Evolutionary conservation across 2,329 filamentous ascomycete species (phyloP), one percentile per base, ranked within the genome.

Genomic region (Pseudopyricularia cyperi): DNA sequence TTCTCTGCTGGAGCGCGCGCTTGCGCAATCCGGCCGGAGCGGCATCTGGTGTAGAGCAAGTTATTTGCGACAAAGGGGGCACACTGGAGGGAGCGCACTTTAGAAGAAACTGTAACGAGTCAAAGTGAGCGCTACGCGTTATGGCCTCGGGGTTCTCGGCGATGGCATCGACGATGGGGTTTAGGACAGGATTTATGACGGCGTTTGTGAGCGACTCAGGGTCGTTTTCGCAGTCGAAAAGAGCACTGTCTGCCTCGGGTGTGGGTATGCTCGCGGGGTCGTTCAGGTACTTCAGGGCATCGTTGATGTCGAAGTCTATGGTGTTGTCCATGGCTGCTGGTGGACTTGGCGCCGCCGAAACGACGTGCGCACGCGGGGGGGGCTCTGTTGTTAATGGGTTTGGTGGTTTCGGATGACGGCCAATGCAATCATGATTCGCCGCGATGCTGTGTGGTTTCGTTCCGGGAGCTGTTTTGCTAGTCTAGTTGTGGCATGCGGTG

Each of bases 271-370:
- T 79, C 46, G 82, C 75, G 8, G 93, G 91, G 66, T 97, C 91
- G 70, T 89, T 94, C 79, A 96, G 87, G 71, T 96, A 98, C 75
- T 95, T 96, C 68, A 97, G 85, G 58, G 89, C 89, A 73, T 95
- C 86, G 67, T 96, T 95, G 69, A 98, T 88, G 68, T 97, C 88
- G 71, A 98, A 98, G 63, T 84, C 79, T 65, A 89, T 79, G 72
- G 86, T 86, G 62, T 74, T 87, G 63, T 75, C 85, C 82, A 85
- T 85, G 65, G 28, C 26, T 42, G 49, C 28, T 51, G 24, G 15
- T 44, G 48, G 32, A 26, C 19, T 35, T 24, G 48, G 48, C 33
- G 33, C 30, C 11, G 35, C 7, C 12, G 34, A 50, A 32, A n/a
- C 32, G 48, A n/a, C 15, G 7, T 47, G 17, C 22, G 33, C 24